Evolutionary conservation across 176 grass and related monocot genomes (phyloP), one percentile per base, ranked within the genome.

Genomic region (Raddia distichophylla): DNA sequence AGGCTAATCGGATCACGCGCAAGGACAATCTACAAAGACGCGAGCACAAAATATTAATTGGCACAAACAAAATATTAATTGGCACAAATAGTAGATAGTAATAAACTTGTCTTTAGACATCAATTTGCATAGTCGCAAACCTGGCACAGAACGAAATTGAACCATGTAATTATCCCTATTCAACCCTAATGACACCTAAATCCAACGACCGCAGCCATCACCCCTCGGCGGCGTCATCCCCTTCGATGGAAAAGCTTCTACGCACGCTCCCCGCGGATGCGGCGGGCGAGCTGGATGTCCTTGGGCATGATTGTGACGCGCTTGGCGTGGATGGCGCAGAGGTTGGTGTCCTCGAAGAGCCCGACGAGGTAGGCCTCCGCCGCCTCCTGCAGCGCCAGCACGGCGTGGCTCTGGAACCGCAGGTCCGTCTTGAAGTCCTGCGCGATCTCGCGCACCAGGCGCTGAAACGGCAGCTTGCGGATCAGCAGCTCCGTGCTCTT

Each of bases 371-470:
- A 98, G 1, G 95, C 95, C 86, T 94, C 92, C 0, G 95, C 95
- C 0, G 92, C 95, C 81, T 98, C 95, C 86, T 98, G 92, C 33
- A 98, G 92, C 0, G 95, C 92, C 4, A 93, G 83, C 16, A 98
- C 92, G 0, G 92, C 92, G 33, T 91, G 89, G 84, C 86, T 90
- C 90, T 98, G 88, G 82, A 98, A 98, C 0, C 95, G 79, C 2
- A 98, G 86, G 55, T 98, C 95, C 0, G 95, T 98, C 92, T 98
- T 98, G 84, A 98, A 98, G 74, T 98, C 95, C 84, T 98, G 95
- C 0, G 92, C 95, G 53, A 98, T 98, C 90, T 98, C 95, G 2
- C 95, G 82, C 6, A 98, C 95, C 1, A 98, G 78, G 45, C 95
- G 83, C 90, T 98, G 92, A 80, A 98, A 98, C 0, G 95, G 92